Evolutionary conservation across 2,329 filamentous ascomycete species (phyloP).

Genomic region (Neofusicoccum kwambonambiense): DNA sequence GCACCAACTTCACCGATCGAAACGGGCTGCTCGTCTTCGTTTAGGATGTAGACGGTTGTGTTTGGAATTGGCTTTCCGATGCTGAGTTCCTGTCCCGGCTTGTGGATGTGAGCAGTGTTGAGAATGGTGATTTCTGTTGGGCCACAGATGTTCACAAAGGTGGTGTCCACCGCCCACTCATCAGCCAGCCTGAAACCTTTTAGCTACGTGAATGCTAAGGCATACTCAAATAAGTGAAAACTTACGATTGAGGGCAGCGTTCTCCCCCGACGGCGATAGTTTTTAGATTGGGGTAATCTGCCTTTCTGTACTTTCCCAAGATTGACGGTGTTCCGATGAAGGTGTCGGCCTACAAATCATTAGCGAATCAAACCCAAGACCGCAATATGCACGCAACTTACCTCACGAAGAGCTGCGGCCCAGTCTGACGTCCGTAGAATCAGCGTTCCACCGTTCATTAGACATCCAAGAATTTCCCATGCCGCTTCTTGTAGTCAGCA

Average conservation of each 20-base stretch:
- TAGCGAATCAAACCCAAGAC: not conserved
- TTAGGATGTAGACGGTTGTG: constrained; percentile 56
- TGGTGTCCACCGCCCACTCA: constrained; percentile 50
- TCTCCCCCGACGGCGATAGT: constrained; percentile 58
- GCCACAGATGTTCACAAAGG: constrained; percentile 54
- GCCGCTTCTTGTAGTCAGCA: constrained; percentile 44
- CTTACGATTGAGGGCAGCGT: constrained; percentile 48
- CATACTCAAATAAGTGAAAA: not conserved
- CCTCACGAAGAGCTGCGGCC: constrained; percentile 48
- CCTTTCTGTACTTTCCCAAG: constrained; percentile 50
- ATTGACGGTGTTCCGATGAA: constrained; percentile 58
- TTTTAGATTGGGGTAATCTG: constrained; percentile 52
- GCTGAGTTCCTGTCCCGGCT: constrained; percentile 47
- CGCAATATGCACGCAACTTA: constrained; percentile 25
- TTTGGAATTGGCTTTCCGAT: constrained; percentile 59
- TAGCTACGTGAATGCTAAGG: not conserved
- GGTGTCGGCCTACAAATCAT: constrained; percentile 45
- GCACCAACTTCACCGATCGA: constrained; percentile 49
- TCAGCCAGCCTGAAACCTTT: constrained; percentile 49
- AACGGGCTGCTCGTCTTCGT: constrained; percentile 48
- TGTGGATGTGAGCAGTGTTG: constrained; percentile 56
- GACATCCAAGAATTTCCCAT: constrained; percentile 59
- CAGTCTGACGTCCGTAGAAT: constrained; percentile 53
- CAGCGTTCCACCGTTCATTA: constrained; percentile 59
- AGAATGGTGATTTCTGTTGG: constrained; percentile 62